These are phyloP conservation scores for Fraxinus nigra DNA, from an alignment of 305 asterid species.

Conservation along the genomic window DNA sequence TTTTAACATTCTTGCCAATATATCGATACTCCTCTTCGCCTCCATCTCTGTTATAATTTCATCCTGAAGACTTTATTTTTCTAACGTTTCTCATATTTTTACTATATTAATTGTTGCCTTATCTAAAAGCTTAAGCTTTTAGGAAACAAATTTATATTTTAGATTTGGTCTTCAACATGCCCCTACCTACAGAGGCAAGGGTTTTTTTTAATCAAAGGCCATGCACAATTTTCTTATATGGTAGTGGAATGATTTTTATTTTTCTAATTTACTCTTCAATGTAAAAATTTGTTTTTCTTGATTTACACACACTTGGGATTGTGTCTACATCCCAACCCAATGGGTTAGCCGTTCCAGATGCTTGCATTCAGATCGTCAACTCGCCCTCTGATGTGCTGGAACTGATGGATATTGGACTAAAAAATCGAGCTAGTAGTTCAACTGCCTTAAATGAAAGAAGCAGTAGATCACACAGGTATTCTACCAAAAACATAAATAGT, in stretches of 20 bases:
- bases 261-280: constrained; percentile 5
- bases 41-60: neutral
- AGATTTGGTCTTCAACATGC: neutral
- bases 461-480: constrained; percentile 82
- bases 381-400: constrained; percentile 53
- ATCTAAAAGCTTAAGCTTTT: neutral
- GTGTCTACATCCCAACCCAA: constrained; percentile 51
- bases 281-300: constrained; percentile 42
- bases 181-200: neutral
- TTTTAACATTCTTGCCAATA: neutral
- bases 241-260: neutral
- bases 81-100: neutral
- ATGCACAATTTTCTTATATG: neutral
- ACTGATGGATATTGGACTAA: constrained; percentile 61
- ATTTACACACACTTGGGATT: constrained; percentile 67
- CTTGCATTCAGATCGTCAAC: constrained; percentile 52
- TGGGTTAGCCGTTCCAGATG: constrained; percentile 82
- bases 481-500: neutral
- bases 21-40: neutral
- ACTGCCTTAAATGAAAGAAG: constrained; percentile 81
- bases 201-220: neutral
- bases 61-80: neutral
- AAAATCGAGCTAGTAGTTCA: constrained; percentile 68
- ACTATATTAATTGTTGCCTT: neutral
- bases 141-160: neutral